Percentiles rank a stretch among this genome's conserved stretches.
phyloP scores from a whole-genome alignment of 345 rosid genomes.

The Euphorbia lathyris region DNA sequence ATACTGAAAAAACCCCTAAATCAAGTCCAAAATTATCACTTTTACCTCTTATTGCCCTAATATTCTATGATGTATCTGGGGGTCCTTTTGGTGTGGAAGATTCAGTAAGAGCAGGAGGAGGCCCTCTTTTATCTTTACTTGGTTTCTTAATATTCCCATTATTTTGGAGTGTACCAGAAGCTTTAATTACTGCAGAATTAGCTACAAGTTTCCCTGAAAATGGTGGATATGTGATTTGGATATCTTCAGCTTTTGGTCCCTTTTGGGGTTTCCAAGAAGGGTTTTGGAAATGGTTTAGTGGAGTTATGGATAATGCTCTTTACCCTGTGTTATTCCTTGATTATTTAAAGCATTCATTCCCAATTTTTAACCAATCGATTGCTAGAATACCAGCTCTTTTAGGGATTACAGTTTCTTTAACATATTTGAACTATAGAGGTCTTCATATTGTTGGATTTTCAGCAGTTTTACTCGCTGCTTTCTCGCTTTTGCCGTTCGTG shows the following conservation, averaged over 20 bases:
- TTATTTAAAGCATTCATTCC: constrained; percentile 83
- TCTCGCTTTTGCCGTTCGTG: constrained; percentile 73
- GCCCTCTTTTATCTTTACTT: constrained; percentile 73
- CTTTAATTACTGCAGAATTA: constrained; percentile 86
- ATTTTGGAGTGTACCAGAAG: constrained; percentile 91
- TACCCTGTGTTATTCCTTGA: constrained; percentile 87
- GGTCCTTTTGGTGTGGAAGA: constrained; percentile 98
- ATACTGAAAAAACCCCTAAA: constrained; percentile 28
- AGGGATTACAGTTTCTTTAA: constrained; percentile 63
- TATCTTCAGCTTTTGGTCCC: constrained; percentile 85
- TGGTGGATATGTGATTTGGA: constrained; percentile 92
- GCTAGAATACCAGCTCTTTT: constrained; percentile 81
- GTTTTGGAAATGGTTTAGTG: constrained; percentile 97
- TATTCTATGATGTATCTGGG: constrained; percentile 93
- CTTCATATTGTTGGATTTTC: constrained; percentile 79
- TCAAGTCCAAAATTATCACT: constrained; percentile 63
- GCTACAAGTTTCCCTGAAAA: constrained; percentile 90
- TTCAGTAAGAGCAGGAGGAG: constrained; percentile 84
- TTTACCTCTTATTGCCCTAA: constrained; percentile 76
- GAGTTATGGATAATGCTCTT: constrained; percentile 92
- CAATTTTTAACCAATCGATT: constrained; percentile 47
- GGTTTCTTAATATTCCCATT: constrained; percentile 84
- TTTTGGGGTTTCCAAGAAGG: constrained; percentile 98
- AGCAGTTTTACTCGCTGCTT: constrained; percentile 63
- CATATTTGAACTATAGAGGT: constrained; percentile 85